phyloP scores from a whole-genome alignment of 2,329 filamentous ascomycete genomes.

The Phoma herbarum region DNA sequence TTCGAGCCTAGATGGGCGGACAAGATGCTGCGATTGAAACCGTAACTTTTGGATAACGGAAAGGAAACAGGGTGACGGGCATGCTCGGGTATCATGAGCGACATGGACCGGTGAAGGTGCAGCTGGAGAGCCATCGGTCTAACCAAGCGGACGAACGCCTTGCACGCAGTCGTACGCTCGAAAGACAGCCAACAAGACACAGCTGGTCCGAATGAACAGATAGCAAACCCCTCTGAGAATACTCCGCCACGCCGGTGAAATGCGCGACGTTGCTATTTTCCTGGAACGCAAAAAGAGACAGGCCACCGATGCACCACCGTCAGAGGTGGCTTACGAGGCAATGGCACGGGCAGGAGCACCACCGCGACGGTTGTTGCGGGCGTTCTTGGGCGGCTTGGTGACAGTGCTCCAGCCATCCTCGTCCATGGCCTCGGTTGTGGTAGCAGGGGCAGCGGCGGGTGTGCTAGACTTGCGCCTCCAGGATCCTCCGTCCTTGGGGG shows the following conservation, averaged over 20 bases:
- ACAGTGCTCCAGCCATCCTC: slow-evolving; percentile 65
- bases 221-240: slow-evolving; percentile 32
- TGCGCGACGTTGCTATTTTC: slow-evolving; percentile 42
- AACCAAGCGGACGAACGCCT: slow-evolving; percentile 27
- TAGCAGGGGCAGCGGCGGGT: slow-evolving; percentile 35
- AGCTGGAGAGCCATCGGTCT: slow-evolving; percentile 27
- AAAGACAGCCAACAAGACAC: slow-evolving; percentile 34
- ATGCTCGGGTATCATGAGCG: slow-evolving; percentile 34
- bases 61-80: slow-evolving; percentile 28
- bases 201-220: slow-evolving; percentile 33
- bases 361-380: slow-evolving; percentile 51
- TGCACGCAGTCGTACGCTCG: slow-evolving; percentile 26
- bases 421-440: slow-evolving; percentile 58
- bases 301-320: slow-evolving; percentile 14
- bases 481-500: slow-evolving; percentile 52
- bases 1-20: slow-evolving; percentile 31
- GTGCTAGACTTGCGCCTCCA: slow-evolving; percentile 51
- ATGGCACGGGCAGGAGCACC: slow-evolving; percentile 54
- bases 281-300: slow-evolving; percentile 30
- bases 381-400: slow-evolving; percentile 55
- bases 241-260: slow-evolving; percentile 37
- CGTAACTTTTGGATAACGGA: slow-evolving; percentile 47
- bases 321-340: slow-evolving; percentile 51
- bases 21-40: slow-evolving; percentile 32
- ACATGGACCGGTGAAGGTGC: slow-evolving; percentile 32